A percentile compares a stretch with the other conserved stretches of the same genome.
Conservation (phyloP, 257 asterid species). For the Petunia axillaris region DNA sequence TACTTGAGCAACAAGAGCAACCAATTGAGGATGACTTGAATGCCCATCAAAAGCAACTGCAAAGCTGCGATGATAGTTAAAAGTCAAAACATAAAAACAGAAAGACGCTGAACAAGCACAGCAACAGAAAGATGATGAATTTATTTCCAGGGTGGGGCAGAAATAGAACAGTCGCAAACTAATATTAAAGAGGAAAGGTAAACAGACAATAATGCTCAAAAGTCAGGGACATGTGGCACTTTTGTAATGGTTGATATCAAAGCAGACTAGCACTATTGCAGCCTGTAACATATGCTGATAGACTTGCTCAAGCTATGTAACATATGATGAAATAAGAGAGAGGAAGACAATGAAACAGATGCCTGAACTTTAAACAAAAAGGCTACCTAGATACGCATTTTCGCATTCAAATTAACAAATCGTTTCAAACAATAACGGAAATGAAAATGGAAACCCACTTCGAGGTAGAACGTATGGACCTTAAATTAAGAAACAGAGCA, state of each 20-base stretch:
- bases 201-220: conserved; percentile 11
- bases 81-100: conserved; percentile 13
- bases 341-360: conserved; percentile 11
- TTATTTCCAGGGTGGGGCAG: neutral
- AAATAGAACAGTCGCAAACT: neutral
- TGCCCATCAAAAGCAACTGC: conserved; percentile 88
- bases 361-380: neutral
- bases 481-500: neutral
- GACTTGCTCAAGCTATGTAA: neutral
- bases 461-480: neutral
- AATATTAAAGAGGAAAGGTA: neutral
- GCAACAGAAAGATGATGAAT: neutral
- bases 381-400: neutral
- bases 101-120: neutral
- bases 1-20: conserved; percentile 97
- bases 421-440: neutral
- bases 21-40: conserved; percentile 77
- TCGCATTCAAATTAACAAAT: neutral
- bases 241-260: conserved; percentile 17
- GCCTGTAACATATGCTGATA: conserved; percentile 16
- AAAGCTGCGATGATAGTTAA: conserved; percentile 56
- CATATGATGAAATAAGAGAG: conserved; percentile 9
- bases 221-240: conserved; percentile 10
- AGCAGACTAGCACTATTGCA: neutral
- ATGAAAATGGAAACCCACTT: conserved; percentile 12